Evolutionary conservation across 2,329 filamentous ascomycete genomes (phyloP).

Genomic region (Paecilomyces niveus): DNA sequence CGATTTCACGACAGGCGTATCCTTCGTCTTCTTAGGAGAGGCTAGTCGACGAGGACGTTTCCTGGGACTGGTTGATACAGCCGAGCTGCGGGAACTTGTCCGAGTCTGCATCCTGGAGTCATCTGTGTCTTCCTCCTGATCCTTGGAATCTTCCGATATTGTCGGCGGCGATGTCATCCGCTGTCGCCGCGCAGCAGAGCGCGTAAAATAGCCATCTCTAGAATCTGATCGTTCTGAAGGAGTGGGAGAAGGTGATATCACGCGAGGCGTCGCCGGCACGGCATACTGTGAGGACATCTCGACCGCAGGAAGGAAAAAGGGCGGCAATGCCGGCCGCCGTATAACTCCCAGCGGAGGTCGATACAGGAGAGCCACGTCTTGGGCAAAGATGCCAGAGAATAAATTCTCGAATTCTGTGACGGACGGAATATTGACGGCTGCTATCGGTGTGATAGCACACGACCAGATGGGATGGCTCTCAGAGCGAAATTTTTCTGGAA

Average conservation of each 20-base stretch:
- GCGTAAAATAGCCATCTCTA: constrained; percentile 63
- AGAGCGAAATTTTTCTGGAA: neutral
- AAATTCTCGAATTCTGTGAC: constrained; percentile 12
- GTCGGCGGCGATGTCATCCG: constrained; percentile 51
- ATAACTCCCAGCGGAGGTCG: constrained; percentile 20
- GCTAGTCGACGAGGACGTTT: constrained; percentile 27
- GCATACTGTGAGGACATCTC: constrained; percentile 45
- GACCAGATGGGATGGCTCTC: neutral
- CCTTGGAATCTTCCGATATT: constrained; percentile 52
- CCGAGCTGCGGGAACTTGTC: constrained; percentile 65
- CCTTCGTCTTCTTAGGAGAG: constrained; percentile 45
- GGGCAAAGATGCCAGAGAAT: constrained; percentile 17
- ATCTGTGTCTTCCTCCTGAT: constrained; percentile 42
- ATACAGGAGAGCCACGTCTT: constrained; percentile 9
- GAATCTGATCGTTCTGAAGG: constrained; percentile 43
- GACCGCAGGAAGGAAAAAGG: constrained; percentile 29
- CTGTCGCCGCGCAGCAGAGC: constrained; percentile 58
- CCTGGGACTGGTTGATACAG: constrained; percentile 12
- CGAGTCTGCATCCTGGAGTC: constrained; percentile 55
- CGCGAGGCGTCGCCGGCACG: constrained; percentile 72
- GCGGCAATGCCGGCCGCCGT: constrained; percentile 39
- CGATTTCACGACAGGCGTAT: constrained; percentile 31
- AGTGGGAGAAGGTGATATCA: constrained; percentile 83
- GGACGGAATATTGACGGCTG: constrained; percentile 29
- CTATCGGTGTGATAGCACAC: constrained; percentile 1